Evolutionary conservation across 169 alveolate genomes (phyloP).

Genomic region (Eimeria acervulina): DNA sequence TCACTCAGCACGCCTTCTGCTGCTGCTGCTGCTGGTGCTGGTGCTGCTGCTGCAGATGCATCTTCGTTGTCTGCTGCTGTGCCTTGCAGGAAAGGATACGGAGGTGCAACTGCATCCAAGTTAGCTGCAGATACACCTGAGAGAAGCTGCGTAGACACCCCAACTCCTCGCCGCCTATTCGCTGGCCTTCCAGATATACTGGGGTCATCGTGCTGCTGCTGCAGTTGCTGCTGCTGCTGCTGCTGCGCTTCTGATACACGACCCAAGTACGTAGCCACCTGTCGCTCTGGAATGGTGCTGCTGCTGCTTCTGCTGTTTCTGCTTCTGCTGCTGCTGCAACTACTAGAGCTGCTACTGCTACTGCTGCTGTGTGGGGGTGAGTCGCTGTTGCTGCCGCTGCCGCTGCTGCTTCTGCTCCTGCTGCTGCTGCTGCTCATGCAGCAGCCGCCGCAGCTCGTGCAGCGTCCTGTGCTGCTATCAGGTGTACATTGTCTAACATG

Average conservation of each 20-base stretch:
- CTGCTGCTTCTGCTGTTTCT: background rate
- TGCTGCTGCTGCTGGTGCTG: background rate
- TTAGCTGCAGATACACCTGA: constrained; percentile 19
- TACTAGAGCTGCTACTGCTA: background rate
- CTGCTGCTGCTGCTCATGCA: background rate
- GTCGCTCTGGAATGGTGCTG: background rate
- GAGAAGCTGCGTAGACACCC: background rate
- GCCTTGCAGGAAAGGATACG: background rate
- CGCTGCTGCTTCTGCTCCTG: background rate
- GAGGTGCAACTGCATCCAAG: background rate
- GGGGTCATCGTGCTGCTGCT: background rate
- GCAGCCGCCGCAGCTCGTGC: background rate
- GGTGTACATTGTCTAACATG: background rate
- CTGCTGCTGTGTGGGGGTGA: no score
- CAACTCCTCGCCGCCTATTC: background rate
- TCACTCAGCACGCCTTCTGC: background rate
- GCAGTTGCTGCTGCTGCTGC: constrained; percentile 13
- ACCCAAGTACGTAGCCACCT: background rate
- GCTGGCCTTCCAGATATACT: background rate
- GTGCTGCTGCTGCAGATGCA: constrained; percentile 18
- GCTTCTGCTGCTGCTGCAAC: background rate
- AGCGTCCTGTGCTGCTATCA: background rate
- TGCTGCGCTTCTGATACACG: background rate
- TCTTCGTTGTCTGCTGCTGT: background rate
- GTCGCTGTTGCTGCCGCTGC: background rate